Conservation (phyloP, 2,329 filamentous ascomycete genomes). For the Polychaeton citri region DNA sequence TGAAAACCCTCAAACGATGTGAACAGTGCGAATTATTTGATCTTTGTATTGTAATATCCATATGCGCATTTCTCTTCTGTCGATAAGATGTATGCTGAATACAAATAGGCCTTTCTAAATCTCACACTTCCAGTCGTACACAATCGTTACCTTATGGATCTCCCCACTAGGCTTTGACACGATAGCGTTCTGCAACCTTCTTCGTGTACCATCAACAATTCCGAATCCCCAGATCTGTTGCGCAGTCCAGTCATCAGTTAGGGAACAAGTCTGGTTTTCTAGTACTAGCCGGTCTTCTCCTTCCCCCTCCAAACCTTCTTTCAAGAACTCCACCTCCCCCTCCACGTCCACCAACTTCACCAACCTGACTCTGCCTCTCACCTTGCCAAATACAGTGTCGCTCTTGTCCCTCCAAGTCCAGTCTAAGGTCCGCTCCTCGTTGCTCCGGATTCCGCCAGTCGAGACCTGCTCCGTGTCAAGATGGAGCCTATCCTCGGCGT, state of each 20-base stretch:
- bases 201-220: conserved; percentile 26
- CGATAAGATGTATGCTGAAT: too few relatives aligned
- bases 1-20: too few relatives aligned
- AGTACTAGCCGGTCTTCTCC: not conserved
- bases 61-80: too few relatives aligned
- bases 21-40: too few relatives aligned
- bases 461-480: conserved; percentile 60
- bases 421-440: conserved; percentile 44
- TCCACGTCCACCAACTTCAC: conserved; percentile 46
- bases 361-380: conserved; percentile 45
- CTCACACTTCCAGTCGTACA: conserved; percentile 27
- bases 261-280: conserved; percentile 1
- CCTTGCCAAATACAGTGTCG: conserved; percentile 68
- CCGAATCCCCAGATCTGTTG: conserved; percentile 40
- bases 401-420: conserved; percentile 50
- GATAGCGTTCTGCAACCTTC: conserved; percentile 21
- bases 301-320: not conserved
- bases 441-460: conserved; percentile 57
- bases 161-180: conserved; percentile 26
- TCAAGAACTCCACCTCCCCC: not conserved
- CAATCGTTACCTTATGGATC: conserved; percentile 25
- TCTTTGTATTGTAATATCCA: too few relatives aligned
- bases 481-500: conserved; percentile 39
- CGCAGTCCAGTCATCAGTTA: conserved; percentile 39
- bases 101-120: too few relatives aligned